Evolutionary conservation across 129 eudicot species (phyloP).

Genomic region (sunflower (Helianthus annuus)): DNA sequence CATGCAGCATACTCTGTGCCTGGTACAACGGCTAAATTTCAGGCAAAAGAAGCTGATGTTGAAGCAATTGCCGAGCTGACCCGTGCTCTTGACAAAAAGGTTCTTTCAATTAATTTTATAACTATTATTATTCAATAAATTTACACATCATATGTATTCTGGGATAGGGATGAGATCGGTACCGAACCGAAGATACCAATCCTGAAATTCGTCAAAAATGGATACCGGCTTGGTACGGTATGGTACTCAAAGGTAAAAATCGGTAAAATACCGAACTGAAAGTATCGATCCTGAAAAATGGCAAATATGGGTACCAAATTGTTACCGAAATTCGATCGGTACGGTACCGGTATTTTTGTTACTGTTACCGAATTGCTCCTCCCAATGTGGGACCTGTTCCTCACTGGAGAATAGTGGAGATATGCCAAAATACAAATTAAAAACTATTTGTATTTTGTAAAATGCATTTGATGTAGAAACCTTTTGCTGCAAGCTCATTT

Average conservation of each 20-base stretch:
- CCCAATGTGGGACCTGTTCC: not conserved
- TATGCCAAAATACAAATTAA: not conserved
- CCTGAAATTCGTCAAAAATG: too few relatives aligned
- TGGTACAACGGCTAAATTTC: slow-evolving; percentile 44
- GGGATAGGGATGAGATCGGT: not conserved
- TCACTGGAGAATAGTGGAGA: not conserved
- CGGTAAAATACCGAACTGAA: too few relatives aligned
- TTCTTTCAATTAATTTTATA: slow-evolving; percentile 20
- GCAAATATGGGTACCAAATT: too few relatives aligned
- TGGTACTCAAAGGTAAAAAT: too few relatives aligned
- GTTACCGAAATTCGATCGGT: too few relatives aligned
- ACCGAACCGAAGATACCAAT: too few relatives aligned
- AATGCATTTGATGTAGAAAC: not conserved
- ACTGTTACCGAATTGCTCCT: too few relatives aligned
- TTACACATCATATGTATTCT: not conserved
- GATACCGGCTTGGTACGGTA: too few relatives aligned
- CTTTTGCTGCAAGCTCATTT: not conserved
- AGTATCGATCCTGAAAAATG: too few relatives aligned
- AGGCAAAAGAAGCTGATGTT: slow-evolving; percentile 84
- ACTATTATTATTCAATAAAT: not conserved
- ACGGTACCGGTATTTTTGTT: too few relatives aligned
- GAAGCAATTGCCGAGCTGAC: slow-evolving; percentile 85
- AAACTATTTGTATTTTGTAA: not conserved
- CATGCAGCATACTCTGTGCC: slow-evolving; percentile 45
- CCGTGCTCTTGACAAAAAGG: slow-evolving; percentile 94